These are phyloP conservation scores for Podospora sp. DNA, from an alignment of 495 filamentous ascomycete species.

Conservation along the genomic window DNA sequence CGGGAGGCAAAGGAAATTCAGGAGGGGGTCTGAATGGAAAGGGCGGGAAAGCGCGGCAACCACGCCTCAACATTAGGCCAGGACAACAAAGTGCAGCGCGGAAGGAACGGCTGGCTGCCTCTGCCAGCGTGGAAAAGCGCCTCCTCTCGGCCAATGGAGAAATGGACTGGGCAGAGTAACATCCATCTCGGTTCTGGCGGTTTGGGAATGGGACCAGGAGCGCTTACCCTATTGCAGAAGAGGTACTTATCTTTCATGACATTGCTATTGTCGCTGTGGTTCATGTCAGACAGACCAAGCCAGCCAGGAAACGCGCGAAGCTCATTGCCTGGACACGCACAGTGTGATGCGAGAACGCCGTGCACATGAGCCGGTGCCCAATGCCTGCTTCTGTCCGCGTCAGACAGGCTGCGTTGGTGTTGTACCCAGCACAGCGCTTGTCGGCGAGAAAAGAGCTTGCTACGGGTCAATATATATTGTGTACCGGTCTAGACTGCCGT, in stretches of 20 bases:
- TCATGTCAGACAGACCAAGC: neutral
- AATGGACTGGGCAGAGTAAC: neutral
- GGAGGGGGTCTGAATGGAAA: neutral
- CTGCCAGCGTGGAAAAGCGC: neutral
- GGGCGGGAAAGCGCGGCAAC: neutral
- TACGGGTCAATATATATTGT: neutral
- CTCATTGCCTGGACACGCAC: neutral
- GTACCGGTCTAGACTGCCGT: neutral
- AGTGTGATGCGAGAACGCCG: neutral
- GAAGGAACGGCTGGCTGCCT: neutral
- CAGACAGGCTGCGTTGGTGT: neutral
- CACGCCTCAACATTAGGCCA: neutral
- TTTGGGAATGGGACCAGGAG: slow-evolving; percentile 14
- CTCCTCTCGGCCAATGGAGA: neutral
- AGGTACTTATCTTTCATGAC: neutral
- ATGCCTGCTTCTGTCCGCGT: neutral
- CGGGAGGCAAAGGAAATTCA: neutral
- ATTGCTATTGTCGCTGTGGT: neutral
- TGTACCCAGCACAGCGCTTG: neutral
- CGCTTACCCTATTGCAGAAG: slow-evolving; percentile 8
- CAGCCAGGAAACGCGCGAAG: too few relatives aligned
- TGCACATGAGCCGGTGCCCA: neutral
- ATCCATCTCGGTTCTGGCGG: slow-evolving; percentile 21
- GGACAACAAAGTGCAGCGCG: neutral
- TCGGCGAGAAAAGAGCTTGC: neutral